Evolutionary conservation across 2,329 filamentous ascomycete species (phyloP).

Genomic region (Tolypocladium tundrense): DNA sequence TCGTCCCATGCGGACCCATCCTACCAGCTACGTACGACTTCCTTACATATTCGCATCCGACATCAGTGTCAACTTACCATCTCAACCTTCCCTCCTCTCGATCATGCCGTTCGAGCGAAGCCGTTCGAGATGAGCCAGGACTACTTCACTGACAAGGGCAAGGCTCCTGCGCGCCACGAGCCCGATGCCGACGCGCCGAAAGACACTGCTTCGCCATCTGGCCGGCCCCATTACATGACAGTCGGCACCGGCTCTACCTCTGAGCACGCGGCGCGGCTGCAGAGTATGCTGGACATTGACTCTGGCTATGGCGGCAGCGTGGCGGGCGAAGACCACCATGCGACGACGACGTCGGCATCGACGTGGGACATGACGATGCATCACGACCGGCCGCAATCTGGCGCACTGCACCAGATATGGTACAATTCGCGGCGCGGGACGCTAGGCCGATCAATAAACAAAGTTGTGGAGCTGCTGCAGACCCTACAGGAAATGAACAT

Average conservation of each 20-base stretch:
- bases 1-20: background rate
- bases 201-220: conserved; percentile 15
- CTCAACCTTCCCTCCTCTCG: conserved; percentile 3
- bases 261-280: conserved; percentile 69
- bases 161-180: conserved; percentile 27
- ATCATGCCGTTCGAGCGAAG: conserved; percentile 23
- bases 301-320: conserved; percentile 87
- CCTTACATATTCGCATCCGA: background rate
- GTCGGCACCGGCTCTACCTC: conserved; percentile 76
- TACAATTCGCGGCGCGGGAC: conserved; percentile 88
- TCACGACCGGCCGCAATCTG: conserved; percentile 47
- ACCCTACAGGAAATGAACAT: conserved; percentile 81
- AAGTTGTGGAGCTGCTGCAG: conserved; percentile 74
- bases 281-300: conserved; percentile 73
- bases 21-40: background rate
- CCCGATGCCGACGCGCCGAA: conserved; percentile 17
- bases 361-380: conserved; percentile 36
- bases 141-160: conserved; percentile 45
- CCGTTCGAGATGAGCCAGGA: conserved; percentile 48
- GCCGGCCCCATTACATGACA: conserved; percentile 67
- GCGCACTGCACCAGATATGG: conserved; percentile 83
- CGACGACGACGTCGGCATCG: conserved; percentile 3
- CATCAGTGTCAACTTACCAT: background rate
- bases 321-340: conserved; percentile 47
- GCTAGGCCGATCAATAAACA: conserved; percentile 78